Percentiles rank a stretch among this genome's conserved stretches.
These are phyloP conservation scores for Vinca minor DNA, from an alignment of 257 asterid genomes.

Conservation along the genomic window DNA sequence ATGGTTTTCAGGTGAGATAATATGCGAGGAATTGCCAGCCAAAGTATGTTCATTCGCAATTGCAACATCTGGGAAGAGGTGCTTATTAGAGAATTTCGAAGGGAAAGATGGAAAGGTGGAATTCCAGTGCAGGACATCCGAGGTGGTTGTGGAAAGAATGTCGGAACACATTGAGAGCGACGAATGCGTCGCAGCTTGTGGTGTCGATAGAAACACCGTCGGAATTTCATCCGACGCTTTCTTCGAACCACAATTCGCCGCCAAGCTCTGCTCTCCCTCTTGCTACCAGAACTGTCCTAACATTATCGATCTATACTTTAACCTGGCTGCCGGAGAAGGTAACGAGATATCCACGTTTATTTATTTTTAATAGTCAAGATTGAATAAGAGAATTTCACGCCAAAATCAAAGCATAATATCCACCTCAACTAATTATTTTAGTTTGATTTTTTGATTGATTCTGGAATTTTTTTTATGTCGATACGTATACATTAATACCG, in stretches of 20 bases:
- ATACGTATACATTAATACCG: too few relatives aligned
- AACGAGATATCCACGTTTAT: neutral
- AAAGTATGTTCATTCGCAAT: constrained; percentile 54
- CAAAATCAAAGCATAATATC: too few relatives aligned
- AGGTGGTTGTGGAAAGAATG: constrained; percentile 55
- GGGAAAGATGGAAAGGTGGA: constrained; percentile 27
- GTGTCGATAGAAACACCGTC: constrained; percentile 51
- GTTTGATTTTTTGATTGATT: neutral
- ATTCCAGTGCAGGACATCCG: constrained; percentile 67
- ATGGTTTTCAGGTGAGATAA: constrained; percentile 49
- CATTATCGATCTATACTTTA: constrained; percentile 64
- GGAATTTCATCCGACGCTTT: constrained; percentile 76
- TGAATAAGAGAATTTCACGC: too few relatives aligned
- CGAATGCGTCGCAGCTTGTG: constrained; percentile 57
- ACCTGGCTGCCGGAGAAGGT: constrained; percentile 90
- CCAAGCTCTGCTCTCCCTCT: constrained; percentile 53
- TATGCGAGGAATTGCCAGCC: constrained; percentile 58
- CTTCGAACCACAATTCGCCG: constrained; percentile 40
- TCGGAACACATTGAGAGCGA: constrained; percentile 64
- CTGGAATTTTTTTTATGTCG: too few relatives aligned
- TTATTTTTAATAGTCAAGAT: too few relatives aligned
- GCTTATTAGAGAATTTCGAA: constrained; percentile 55
- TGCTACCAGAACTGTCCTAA: constrained; percentile 80
- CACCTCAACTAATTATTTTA: neutral
- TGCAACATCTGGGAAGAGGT: constrained; percentile 82